Conservation (phyloP, 2,329 filamentous ascomycete genomes). For the Metarhizium album region DNA sequence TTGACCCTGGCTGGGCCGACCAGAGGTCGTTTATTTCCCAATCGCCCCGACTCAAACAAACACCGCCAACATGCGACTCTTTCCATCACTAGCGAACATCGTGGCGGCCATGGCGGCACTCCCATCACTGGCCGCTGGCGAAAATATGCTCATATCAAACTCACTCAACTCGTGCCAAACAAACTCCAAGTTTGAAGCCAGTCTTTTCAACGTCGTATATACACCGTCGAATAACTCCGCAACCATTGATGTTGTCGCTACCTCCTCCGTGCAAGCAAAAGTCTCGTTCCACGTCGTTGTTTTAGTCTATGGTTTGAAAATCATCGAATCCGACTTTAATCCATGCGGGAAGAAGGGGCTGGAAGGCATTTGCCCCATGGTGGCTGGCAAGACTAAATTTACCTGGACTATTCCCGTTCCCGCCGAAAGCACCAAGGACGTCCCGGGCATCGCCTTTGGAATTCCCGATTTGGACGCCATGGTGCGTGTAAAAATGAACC, state of each 20-base stretch:
- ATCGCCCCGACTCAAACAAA: not conserved
- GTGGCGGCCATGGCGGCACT: slow-evolving; percentile 3
- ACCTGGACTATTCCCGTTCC: slow-evolving; percentile 54
- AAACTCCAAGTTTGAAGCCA: slow-evolving; percentile 71
- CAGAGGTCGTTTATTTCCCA: not conserved
- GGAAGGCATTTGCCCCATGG: slow-evolving; percentile 80
- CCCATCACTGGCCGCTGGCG: slow-evolving; percentile 4
- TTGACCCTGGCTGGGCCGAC: not conserved
- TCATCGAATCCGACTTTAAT: slow-evolving; percentile 53
- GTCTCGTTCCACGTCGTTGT: slow-evolving; percentile 50
- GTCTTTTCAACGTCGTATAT: slow-evolving; percentile 70
- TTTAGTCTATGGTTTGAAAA: slow-evolving; percentile 44
- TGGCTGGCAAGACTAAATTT: slow-evolving; percentile 66
- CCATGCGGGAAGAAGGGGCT: slow-evolving; percentile 57
- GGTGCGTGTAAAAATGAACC: slow-evolving; percentile 70
- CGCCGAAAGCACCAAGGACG: slow-evolving; percentile 42
- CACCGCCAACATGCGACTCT: slow-evolving; percentile 3
- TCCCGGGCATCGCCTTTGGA: slow-evolving; percentile 76
- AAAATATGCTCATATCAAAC: slow-evolving; percentile 30
- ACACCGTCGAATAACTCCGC: slow-evolving; percentile 60
- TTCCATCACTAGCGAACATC: not conserved
- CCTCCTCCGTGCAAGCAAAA: slow-evolving; percentile 59
- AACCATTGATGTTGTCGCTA: slow-evolving; percentile 60
- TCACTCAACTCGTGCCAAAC: slow-evolving; percentile 71
- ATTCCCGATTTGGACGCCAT: slow-evolving; percentile 85